Evolutionary conservation across 148 eudicot genomes (phyloP), one percentile per base, ranked within the genome.

Genomic region (Fagopyrum tataricum): DNA sequence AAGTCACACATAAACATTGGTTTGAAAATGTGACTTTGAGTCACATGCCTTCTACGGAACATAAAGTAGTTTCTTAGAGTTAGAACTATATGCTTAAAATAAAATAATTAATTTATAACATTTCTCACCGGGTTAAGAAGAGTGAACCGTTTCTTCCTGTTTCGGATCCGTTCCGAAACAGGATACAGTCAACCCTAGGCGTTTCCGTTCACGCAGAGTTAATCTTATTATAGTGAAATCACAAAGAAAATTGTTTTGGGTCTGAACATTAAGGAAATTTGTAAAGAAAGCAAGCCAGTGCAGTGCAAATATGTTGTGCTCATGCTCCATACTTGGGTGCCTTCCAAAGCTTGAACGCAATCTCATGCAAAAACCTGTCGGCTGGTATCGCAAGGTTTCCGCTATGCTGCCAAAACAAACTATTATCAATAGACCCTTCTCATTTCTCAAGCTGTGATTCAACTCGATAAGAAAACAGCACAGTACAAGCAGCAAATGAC

Each of bases 251-350:
- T 64, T 64, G 24, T 14, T 7, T 62, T 26, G 67, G 43, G 15
- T 26, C 13, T 26, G 37, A 56, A 56, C 37, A 31, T 31, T 1
- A 31, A 26, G 61, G 23, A 11, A 24, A 55, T 55, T 55, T 7
- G 7, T 4, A 55, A 55, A 20, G 61, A 55, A 26, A 62, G 67
- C 67, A 62, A 15, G 67, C n/a, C 42, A 37, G 69, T 39, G 69
- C 42, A 37, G 69, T 39, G 69, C 69, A 64, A 14, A 31, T 37
- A 31, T 64, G 42, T 31, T 37, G 69, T 37, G 72, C 74, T 83
- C 85, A 94, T 55, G 99, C 99, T 75, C 99, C 99, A 80, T 96
- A 96, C 73, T 96, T 96, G 53, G 99, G 97, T 76, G 97, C 96
- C 86, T 96, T 96, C 96, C 99, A 92, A 44, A 96, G 85, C 85